Percentiles rank a stretch among this genome's conserved stretches.
These are phyloP conservation scores for Leccinum subtestaceum DNA, from an alignment of 768 basidiomycete genomes.

Conservation along the genomic window DNA sequence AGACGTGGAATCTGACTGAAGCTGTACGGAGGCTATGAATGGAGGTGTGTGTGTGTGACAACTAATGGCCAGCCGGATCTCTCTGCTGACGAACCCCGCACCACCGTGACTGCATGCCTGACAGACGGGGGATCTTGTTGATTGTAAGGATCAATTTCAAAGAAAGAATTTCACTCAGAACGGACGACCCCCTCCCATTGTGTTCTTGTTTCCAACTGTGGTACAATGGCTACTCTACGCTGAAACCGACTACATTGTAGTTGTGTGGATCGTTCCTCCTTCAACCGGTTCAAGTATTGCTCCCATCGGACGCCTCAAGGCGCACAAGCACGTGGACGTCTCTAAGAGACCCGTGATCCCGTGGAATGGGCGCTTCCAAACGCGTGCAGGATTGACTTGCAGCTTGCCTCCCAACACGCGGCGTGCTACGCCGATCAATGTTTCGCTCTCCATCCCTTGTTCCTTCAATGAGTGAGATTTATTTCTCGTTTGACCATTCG, in stretches of 20 bases:
- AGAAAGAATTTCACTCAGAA: not conserved
- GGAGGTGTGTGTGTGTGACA: too few species aligned
- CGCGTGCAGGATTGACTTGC: too few species aligned
- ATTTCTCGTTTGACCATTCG: too few species aligned
- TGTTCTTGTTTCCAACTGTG: not conserved
- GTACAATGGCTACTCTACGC: not conserved
- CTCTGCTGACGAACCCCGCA: not conserved
- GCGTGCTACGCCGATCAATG: too few species aligned
- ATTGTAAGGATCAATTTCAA: not conserved
- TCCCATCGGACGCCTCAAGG: not conserved
- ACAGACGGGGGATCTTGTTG: not conserved
- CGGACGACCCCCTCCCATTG: not conserved
- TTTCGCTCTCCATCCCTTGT: too few species aligned
- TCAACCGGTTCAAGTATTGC: not conserved
- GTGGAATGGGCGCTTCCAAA: too few species aligned
- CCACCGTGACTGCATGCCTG: not conserved
- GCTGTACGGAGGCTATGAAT: too few species aligned
- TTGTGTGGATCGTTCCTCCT: too few species aligned
- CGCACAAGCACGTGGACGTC: not conserved
- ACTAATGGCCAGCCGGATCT: not conserved
- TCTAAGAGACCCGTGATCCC: too few species aligned
- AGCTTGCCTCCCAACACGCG: too few species aligned
- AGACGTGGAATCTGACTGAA: too few species aligned
- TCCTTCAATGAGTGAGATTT: too few species aligned
- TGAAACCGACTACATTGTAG: not conserved